Evolutionary conservation across 306 rosid species (phyloP), one percentile per base, ranked within the genome.

Genomic region (Pyrus bretschneideri): DNA sequence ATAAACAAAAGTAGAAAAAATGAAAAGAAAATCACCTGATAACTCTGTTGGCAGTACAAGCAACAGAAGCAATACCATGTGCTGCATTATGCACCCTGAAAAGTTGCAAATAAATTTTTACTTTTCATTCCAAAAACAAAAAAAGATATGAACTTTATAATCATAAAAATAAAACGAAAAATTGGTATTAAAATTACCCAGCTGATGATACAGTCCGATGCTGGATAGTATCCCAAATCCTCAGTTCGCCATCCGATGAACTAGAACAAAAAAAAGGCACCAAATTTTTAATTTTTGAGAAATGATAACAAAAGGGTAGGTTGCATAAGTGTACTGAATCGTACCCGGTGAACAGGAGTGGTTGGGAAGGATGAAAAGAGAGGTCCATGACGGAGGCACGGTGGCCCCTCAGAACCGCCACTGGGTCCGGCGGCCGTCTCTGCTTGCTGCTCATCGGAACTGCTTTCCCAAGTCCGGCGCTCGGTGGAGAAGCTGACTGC

Each of bases 61-160:
- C 85, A 74, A 95, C 88, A 31, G 90, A 80, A 82, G 83, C 72
- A 80, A 95, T 87, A 71, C 97, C 97, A 62, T 95, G 96, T 0
- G 97, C 87, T 0, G 97, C 99, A 82, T 96, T 89, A 73, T 95
- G 97, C 81, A 84, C 82, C 90, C 97, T 94, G 82, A 70, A 81
- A 68, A 33, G 0, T 25, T 11, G 10, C 3, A 35, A 33, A 5
- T 4, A 49, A 31, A 68, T 23, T 57, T 35, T 27, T 7, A 42
- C 15, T 4, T 60, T 59, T 5, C 11, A 23, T 11, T 58, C 7
- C 63, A 4, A 6, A 49, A 49, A 49, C 5, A 25, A 13, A 9
- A 58, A 25, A 69, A 66, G n/a, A 33, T 27, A 59, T 69, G 35
- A 75, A 35, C 9, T 23, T 23, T 45, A 73, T 67, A 72, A 40